A percentile compares a stretch with the other conserved stretches of the same genome.
Conservation (phyloP, 371 early-diverging fungal genomes). For the Batkoa obscura region DNA sequence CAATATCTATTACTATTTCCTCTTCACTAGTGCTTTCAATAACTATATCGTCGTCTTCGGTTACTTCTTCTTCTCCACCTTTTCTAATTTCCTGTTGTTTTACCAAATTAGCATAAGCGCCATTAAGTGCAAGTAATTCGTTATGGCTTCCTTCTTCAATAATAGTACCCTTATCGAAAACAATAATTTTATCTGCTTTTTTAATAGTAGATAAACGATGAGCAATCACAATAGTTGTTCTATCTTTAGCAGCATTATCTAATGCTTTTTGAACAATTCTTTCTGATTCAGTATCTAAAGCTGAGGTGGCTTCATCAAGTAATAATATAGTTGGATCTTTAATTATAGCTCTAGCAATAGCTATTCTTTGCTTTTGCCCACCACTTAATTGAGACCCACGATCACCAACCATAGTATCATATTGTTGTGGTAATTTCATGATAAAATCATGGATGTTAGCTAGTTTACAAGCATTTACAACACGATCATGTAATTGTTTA, state of each 20-base stretch:
- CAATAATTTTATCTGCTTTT: slow-evolving; percentile 53
- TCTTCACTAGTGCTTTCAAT: not conserved
- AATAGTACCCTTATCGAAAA: slow-evolving; percentile 45
- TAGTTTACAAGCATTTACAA: slow-evolving; percentile 32
- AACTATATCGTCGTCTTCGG: not conserved
- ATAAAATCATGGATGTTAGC: slow-evolving; percentile 69
- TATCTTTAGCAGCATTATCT: slow-evolving; percentile 36
- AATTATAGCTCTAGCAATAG: slow-evolving; percentile 39
- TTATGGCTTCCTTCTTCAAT: slow-evolving; percentile 56
- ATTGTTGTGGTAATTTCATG: slow-evolving; percentile 34
- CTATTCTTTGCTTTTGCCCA: slow-evolving; percentile 25
- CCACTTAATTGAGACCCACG: slow-evolving; percentile 26
- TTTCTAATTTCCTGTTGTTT: slow-evolving; percentile 23
- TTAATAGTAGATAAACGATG: slow-evolving; percentile 54
- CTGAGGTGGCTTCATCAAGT: slow-evolving; percentile 63
- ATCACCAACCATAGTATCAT: slow-evolving; percentile 49
- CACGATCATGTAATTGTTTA: slow-evolving; percentile 31
- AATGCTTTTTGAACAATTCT: slow-evolving; percentile 44
- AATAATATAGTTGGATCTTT: slow-evolving; percentile 40
- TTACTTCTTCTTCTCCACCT: no score
- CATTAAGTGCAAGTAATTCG: slow-evolving; percentile 27
- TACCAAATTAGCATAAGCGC: slow-evolving; percentile 23
- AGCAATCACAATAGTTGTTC: slow-evolving; percentile 58
- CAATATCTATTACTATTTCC: no score
- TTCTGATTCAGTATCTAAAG: slow-evolving; percentile 47